Evolutionary conservation across 176 grass and related monocot species (phyloP), one percentile per base, ranked within the genome.

Genomic region (Oryza coarctata): DNA sequence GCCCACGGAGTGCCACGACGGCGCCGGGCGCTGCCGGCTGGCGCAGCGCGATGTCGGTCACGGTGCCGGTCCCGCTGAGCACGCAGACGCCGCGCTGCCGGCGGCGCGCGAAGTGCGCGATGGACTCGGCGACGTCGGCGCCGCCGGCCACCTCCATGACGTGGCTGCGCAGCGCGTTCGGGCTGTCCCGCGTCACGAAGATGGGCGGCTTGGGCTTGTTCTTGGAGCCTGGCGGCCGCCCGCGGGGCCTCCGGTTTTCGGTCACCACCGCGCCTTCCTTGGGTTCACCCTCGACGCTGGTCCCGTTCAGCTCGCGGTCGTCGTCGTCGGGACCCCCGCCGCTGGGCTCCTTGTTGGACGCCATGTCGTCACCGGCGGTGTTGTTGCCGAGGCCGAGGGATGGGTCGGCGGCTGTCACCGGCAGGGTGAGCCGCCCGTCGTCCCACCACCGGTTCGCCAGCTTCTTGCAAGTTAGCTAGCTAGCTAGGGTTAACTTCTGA

Each of bases 171-270:
- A 97, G 77, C 9, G 94, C 91, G 82, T 93, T 93, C 47, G 94
- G 90, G 86, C 94, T 91, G 79, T 97, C 94, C 23, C 91, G 86
- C 15, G 91, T 97, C 29, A 97, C 83, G 83, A 97, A 93, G 75
- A 97, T 93, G 71, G 94, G 94, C 6, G 94, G 91, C 83, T 91
- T 97, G 0, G 94, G 94, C 74, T 91, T 97, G 73, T 97, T 97
- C 89, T 97, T 97, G 55, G 94, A 97, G 3, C 94, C 94, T 15
- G 86, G 57, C 3, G 94, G 94, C 0, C 94, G 91, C 9, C 94
- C 94, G 9, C 94, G 91, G 67, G 86, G 94, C 2, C 91, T 83
- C 17, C 91, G 91, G 88, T 88, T 87, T 34, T 85, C 80, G 0
- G 86, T 68, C 63, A 91, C 91, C 38, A 93, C 86, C 22, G 88